phyloP scores from a whole-genome alignment of 345 rosid genomes.

The Rhodamnia rubescens region DNA sequence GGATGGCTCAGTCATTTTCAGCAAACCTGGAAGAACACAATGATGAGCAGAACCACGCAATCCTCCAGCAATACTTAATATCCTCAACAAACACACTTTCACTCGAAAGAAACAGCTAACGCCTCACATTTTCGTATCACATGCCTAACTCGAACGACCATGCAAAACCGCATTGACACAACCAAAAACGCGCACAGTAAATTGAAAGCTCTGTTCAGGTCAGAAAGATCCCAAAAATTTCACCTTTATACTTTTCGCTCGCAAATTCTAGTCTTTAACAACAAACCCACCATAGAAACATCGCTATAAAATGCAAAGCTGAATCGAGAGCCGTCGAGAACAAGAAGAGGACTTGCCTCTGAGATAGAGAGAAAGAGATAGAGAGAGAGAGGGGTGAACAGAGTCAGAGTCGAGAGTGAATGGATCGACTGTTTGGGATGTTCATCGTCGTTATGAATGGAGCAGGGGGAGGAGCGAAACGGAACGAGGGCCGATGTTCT shows the following conservation, averaged over 20 bases:
- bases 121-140: background rate
- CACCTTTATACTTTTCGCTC: background rate
- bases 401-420: background rate
- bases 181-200: background rate
- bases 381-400: background rate
- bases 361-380: background rate
- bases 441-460: background rate
- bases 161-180: background rate
- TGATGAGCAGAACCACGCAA: background rate
- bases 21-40: background rate
- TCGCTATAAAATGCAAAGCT: background rate
- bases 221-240: background rate
- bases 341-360: background rate
- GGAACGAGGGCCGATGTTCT: background rate
- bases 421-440: background rate
- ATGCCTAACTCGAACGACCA: background rate
- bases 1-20: slow-evolving; percentile 76
- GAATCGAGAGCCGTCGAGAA: background rate
- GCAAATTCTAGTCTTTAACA: background rate
- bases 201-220: background rate
- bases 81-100: background rate
- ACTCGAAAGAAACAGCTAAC: background rate
- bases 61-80: background rate
- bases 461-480: background rate
- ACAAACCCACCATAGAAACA: background rate